Base-by-base conservation (phyloP, 495 filamentous ascomycete genomes). In the Penicillium arizonense region DNA sequence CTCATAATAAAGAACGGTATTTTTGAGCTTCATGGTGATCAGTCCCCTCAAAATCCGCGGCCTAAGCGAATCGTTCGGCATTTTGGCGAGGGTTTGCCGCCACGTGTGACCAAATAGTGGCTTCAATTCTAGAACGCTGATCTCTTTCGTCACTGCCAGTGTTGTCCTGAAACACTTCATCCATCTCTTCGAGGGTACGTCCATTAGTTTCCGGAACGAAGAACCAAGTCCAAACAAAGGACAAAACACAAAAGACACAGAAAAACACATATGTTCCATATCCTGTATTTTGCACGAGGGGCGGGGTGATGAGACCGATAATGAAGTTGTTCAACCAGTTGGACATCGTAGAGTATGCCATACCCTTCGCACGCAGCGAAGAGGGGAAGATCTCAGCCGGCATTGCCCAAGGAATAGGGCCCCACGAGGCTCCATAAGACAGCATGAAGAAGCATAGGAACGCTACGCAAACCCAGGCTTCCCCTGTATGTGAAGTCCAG, bases 171-270 rank as follows among this genome's bases (percentile, higher is more conserved):
- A 68, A 68, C 14, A 68, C 57, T 41, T 56, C 54, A 13, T 80
- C 77, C 46, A 80, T 70, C 47, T 80, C 75, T 50, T 75, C 72
- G 43, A 81, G 61, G 1, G 74, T 79, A 32, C 74, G 63, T 1
- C 76, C 79, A 26, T 74, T 77, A 0, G 78, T 75, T 50, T 78
- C 75, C 10, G 73, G 75, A 0, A 78, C 67, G 30, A 76, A 70
- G 14, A 68, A 69, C 18, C 42, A 72, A 0, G 68, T 68, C 70
- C 72, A 79, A 16, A 73, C 55, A 14, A 71, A 56, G 5, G 69
- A 68, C 6, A 78, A 55, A 35, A 74, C 34, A 55, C 77, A 79
- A 58, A 77, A 79, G 8, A 69, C 63, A n/a, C 70, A 74, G 57
- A 77, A 78, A 52, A 77, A 77, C 10, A 63, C 52, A 47, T 73